Percentiles rank a stretch among this genome's conserved stretches.
Evolutionary conservation across 768 basidiomycete species (phyloP).

Genomic region (Holtermannia corniformis): DNA sequence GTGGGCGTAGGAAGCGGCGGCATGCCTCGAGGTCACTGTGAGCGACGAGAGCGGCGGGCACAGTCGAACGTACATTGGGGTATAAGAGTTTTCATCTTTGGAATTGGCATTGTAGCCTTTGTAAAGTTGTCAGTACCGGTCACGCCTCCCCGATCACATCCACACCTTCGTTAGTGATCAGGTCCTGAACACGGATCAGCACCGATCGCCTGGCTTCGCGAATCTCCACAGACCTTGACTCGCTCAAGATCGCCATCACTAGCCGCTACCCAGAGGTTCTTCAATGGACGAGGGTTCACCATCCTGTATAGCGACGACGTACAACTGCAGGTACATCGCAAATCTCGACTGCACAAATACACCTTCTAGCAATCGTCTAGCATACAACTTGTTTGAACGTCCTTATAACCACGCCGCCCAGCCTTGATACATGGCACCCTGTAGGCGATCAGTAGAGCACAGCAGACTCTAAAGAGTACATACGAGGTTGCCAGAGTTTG

Average conservation of each 20-base stretch:
- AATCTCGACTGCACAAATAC: too few species aligned
- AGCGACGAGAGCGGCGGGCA: slow-evolving; percentile 46
- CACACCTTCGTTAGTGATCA: slow-evolving; percentile 28
- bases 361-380: too few species aligned
- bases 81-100: slow-evolving; percentile 38
- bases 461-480: slow-evolving; percentile 19
- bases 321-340: too few species aligned
- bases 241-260: slow-evolving; percentile 77
- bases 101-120: slow-evolving; percentile 22
- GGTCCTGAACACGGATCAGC: background rate
- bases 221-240: slow-evolving; percentile 50
- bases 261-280: slow-evolving; percentile 88
- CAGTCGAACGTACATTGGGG: slow-evolving; percentile 31
- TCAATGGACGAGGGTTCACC: slow-evolving; percentile 1
- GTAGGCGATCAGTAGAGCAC: background rate
- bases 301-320: too few species aligned
- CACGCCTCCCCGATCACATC: background rate
- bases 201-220: background rate
- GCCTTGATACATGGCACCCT: slow-evolving; percentile 82
- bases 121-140: background rate
- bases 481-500: slow-evolving; percentile 60
- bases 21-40: slow-evolving; percentile 77
- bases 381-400: too few species aligned
- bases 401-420: slow-evolving; percentile 72
- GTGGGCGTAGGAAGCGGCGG: slow-evolving; percentile 86